Evolutionary conservation across 176 grass and related monocot species (phyloP), one percentile per base, ranked within the genome.

Genomic region (Stipa capillata): DNA sequence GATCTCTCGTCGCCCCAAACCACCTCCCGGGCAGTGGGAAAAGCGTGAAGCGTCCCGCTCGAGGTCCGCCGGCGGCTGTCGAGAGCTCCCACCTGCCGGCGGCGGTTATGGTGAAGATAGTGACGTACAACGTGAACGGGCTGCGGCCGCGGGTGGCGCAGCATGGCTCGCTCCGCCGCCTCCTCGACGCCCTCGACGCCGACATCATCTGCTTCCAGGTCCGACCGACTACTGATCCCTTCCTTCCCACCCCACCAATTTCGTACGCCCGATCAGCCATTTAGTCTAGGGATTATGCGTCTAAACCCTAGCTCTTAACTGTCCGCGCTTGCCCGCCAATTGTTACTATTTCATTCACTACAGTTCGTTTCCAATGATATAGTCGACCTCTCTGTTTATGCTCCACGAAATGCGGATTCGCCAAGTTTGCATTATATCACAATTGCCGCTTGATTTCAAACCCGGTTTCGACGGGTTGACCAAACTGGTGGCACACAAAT

Each of bases 141-240:
- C 80, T 99, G 82, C 79, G 96, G 88, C 96, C 89, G 49, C 96
- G 96, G 39, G 96, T 99, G 37, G 63, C 85, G 47, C 92, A 99
- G 86, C 84, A 99, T 37, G 96, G 90, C 44, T 95, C 96, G 67
- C 90, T 99, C 62, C 96, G 83, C 81, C 90, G 85, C 80, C 96
- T 95, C 84, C 96, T 99, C 39, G 85, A 90, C 51, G 58, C 96
- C 66, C 90, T 98, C 76, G 90, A 95, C 28, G 88, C 96, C 62
- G 92, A 93, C 84, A 91, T 99, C 85, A 91, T 99, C 85, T 95
- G 96, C 88, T 93, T 99, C 86, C 96, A 99, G 92, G 96, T 95
- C 4, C 25, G 48, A 0, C 1, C 43, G 7, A 23, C 47, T 57
- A 2, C 41, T 35, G 16, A 47, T 44, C 37, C 73, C 35, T 24